Conservation (phyloP, 805 yeast genomes). For the Spathaspora boniae region DNA sequence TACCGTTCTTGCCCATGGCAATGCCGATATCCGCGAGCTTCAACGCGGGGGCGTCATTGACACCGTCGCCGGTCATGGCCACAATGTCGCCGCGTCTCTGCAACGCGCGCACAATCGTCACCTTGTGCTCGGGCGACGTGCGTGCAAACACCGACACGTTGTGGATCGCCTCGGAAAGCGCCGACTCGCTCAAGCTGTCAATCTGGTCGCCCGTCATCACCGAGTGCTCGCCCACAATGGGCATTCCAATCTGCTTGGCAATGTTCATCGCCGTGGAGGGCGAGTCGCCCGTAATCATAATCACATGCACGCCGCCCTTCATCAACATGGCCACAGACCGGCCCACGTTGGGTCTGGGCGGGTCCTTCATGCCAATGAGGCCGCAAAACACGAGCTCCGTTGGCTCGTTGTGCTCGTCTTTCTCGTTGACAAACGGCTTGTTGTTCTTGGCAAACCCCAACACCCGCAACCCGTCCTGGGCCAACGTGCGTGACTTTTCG, state of each 20-base stretch:
- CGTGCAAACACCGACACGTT: conserved; percentile 89
- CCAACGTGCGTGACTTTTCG: conserved; percentile 60
- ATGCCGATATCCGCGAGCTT: conserved; percentile 95
- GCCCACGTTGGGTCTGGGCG: conserved; percentile 88
- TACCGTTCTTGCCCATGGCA: conserved; percentile 90
- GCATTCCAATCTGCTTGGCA: conserved; percentile 89
- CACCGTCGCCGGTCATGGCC: conserved; percentile 99
- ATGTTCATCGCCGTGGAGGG: conserved; percentile 83
- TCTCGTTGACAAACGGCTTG: conserved; percentile 27
- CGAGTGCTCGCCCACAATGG: conserved; percentile 58
- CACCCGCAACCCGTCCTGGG: conserved; percentile 82
- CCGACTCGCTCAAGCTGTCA: conserved; percentile 68
- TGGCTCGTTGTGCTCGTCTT: conserved; percentile 40
- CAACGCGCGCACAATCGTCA: conserved; percentile 82
- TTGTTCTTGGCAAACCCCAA: conserved; percentile 68
- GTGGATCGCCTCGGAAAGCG: conserved; percentile 70
- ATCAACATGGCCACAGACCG: conserved; percentile 70
- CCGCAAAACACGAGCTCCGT: conserved; percentile 75
- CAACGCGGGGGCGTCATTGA: conserved; percentile 97
- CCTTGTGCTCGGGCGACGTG: conserved; percentile 92
- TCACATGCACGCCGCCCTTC: conserved; percentile 94
- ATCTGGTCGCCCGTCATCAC: conserved; percentile 84
- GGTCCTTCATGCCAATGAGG: conserved; percentile 93
- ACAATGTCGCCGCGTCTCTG: conserved; percentile 91
- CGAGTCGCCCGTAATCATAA: conserved; percentile 96